A percentile compares a stretch with the other conserved stretches of the same genome.
Evolutionary conservation across 495 filamentous ascomycete species (phyloP).

Genomic region (Penicillium herquei): DNA sequence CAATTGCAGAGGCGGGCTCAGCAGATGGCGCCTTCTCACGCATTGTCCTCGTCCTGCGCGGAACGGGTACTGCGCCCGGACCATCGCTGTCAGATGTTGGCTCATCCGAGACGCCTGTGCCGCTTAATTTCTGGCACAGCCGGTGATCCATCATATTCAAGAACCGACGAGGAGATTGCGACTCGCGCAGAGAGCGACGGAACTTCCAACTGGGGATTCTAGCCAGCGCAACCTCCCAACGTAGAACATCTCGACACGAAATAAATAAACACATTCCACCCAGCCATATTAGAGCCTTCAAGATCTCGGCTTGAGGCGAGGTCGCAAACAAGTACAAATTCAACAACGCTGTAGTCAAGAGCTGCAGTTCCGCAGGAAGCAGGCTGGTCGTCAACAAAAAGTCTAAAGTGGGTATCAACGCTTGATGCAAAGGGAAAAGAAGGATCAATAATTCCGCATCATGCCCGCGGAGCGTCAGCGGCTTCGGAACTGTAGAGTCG

Average conservation of each 20-base stretch:
- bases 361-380: slow-evolving; percentile 79
- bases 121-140: slow-evolving; percentile 44
- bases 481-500: slow-evolving; percentile 26
- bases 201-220: slow-evolving; percentile 92
- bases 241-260: slow-evolving; percentile 70
- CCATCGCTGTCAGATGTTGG: slow-evolving; percentile 46
- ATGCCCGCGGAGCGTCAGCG: slow-evolving; percentile 42
- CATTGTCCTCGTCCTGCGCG: slow-evolving; percentile 32
- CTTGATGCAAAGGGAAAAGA: slow-evolving; percentile 84
- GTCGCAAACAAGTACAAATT: slow-evolving; percentile 74
- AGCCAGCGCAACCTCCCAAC: slow-evolving; percentile 81
- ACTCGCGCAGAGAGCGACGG: slow-evolving; percentile 50
- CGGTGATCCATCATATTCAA: slow-evolving; percentile 51
- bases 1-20: slow-evolving; percentile 19
- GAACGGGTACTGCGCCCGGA: slow-evolving; percentile 21
- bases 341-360: slow-evolving; percentile 78
- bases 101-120: slow-evolving; percentile 32
- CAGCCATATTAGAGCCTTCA: slow-evolving; percentile 82
- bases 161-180: slow-evolving; percentile 47
- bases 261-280: slow-evolving; percentile 78
- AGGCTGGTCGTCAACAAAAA: slow-evolving; percentile 85
- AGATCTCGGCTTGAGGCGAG: slow-evolving; percentile 81
- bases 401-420: slow-evolving; percentile 68
- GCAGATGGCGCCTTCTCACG: slow-evolving; percentile 17
- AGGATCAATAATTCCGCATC: slow-evolving; percentile 62